Percentiles rank a stretch among this genome's conserved stretches.
Evolutionary conservation across 441 rosid genomes (phyloP).

Genomic region (Brassica balearica): DNA sequence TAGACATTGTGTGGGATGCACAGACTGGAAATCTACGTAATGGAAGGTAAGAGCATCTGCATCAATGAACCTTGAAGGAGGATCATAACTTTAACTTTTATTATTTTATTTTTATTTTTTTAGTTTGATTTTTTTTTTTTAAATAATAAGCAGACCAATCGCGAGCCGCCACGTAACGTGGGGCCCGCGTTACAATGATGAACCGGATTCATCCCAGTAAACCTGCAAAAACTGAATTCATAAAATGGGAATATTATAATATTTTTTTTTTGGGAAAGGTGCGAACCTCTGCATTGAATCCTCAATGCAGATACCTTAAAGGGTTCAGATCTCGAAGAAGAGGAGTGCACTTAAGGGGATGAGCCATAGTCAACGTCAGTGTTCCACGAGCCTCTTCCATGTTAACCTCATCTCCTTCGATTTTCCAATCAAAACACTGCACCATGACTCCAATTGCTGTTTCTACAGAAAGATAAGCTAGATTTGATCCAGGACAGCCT

Average conservation of each 20-base stretch:
- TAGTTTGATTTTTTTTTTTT: too few species aligned
- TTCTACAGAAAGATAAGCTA: not conserved
- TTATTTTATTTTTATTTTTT: too few species aligned
- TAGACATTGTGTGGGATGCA: not conserved
- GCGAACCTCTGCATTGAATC: too few species aligned
- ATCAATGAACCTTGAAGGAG: too few species aligned
- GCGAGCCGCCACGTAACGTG: too few species aligned
- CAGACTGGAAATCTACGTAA: not conserved
- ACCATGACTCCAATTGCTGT: not conserved
- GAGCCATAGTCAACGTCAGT: not conserved
- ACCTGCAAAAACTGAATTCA: too few species aligned
- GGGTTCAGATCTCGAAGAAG: not conserved
- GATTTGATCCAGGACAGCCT: constrained; percentile 7
- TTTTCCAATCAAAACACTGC: not conserved
- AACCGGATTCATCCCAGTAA: too few species aligned
- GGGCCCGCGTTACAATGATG: too few species aligned
- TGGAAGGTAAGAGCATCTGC: not conserved
- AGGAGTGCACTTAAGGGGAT: constrained; percentile 12
- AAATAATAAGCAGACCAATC: too few species aligned
- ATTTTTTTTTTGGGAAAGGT: too few species aligned
- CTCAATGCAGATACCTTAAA: not conserved
- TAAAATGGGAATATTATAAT: too few species aligned
- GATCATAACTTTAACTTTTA: too few species aligned
- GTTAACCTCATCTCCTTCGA: not conserved
- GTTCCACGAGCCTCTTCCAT: not conserved